Conservation (phyloP, 2,329 filamentous ascomycete species). For the Sporothrix dimorphospora region DNA sequence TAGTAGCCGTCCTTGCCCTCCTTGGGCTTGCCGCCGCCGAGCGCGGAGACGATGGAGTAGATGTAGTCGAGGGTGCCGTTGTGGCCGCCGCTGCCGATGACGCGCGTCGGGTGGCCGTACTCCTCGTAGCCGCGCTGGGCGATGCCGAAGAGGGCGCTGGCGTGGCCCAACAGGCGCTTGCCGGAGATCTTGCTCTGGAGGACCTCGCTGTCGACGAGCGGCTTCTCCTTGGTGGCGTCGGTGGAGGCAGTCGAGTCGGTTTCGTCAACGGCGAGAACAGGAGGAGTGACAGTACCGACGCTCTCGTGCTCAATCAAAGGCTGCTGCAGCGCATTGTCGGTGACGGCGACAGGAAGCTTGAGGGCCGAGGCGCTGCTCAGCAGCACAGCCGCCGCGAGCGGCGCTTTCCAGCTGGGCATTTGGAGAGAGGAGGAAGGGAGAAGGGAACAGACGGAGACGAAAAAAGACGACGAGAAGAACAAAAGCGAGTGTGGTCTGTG, state of each 20-base stretch:
- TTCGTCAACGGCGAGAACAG: not conserved
- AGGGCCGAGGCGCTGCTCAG: slow-evolving; percentile 29
- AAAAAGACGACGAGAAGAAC: not conserved
- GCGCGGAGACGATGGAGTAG: slow-evolving; percentile 54
- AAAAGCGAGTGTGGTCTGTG: slow-evolving; percentile 5
- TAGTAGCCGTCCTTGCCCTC: slow-evolving; percentile 53
- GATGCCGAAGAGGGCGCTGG: slow-evolving; percentile 64
- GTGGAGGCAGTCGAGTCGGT: not conserved
- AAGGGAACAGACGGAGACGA: not conserved
- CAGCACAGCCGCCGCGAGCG: slow-evolving; percentile 32
- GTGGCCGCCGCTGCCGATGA: slow-evolving; percentile 70
- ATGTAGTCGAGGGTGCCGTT: slow-evolving; percentile 67
- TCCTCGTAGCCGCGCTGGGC: slow-evolving; percentile 62
- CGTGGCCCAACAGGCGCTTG: slow-evolving; percentile 60
- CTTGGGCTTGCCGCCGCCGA: slow-evolving; percentile 46
- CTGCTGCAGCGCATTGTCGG: slow-evolving; percentile 22
- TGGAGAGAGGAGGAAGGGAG: not conserved
- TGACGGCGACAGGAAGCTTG: slow-evolving; percentile 22
- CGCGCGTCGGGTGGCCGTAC: slow-evolving; percentile 69
- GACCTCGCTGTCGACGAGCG: slow-evolving; percentile 50
- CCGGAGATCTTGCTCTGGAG: slow-evolving; percentile 61
- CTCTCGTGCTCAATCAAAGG: slow-evolving; percentile 17
- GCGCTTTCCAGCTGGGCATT: slow-evolving; percentile 31
- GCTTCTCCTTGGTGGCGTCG: slow-evolving; percentile 30
- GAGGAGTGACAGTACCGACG: not conserved